Percentiles rank a stretch among this genome's conserved stretches.
phyloP scores from a whole-genome alignment of 495 filamentous ascomycete genomes.

The Podospora comata region DNA sequence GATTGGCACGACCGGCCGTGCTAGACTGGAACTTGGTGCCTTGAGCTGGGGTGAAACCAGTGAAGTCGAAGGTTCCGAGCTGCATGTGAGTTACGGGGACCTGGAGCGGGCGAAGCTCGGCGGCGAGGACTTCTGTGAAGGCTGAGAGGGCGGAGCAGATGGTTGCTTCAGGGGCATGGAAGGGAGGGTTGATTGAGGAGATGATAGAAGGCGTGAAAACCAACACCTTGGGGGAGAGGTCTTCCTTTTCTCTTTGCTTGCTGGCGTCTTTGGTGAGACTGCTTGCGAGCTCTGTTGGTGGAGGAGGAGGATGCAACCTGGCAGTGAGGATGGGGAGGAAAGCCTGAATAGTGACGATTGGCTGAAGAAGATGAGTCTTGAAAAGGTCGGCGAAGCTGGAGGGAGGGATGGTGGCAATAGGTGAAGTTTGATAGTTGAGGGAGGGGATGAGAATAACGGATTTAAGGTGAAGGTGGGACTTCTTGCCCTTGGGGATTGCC shows the following conservation, averaged over 20 bases:
- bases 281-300: slow-evolving; percentile 38
- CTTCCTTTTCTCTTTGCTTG: slow-evolving; percentile 13
- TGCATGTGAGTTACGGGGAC: slow-evolving; percentile 80
- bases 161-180: slow-evolving; percentile 77
- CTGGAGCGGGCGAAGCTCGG: slow-evolving; percentile 67
- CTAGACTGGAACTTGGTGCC: slow-evolving; percentile 24
- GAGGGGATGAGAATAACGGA: slow-evolving; percentile 76
- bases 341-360: slow-evolving; percentile 78
- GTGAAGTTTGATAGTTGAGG: slow-evolving; percentile 66
- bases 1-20: background rate
- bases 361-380: slow-evolving; percentile 88
- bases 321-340: slow-evolving; percentile 75
- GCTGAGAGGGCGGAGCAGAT: slow-evolving; percentile 73
- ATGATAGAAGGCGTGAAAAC: slow-evolving; percentile 83
- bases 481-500: slow-evolving; percentile 66
- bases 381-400: slow-evolving; percentile 82
- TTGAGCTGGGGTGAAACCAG: slow-evolving; percentile 43
- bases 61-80: slow-evolving; percentile 78
- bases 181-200: slow-evolving; percentile 75
- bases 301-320: background rate
- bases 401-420: slow-evolving; percentile 77
- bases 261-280: slow-evolving; percentile 33
- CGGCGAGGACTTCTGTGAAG: slow-evolving; percentile 71
- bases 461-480: slow-evolving; percentile 69
- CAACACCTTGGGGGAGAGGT: slow-evolving; percentile 57